Base-by-base conservation (phyloP, 202 grass and related monocot genomes). In the Sporobolus alterniflorus region DNA sequence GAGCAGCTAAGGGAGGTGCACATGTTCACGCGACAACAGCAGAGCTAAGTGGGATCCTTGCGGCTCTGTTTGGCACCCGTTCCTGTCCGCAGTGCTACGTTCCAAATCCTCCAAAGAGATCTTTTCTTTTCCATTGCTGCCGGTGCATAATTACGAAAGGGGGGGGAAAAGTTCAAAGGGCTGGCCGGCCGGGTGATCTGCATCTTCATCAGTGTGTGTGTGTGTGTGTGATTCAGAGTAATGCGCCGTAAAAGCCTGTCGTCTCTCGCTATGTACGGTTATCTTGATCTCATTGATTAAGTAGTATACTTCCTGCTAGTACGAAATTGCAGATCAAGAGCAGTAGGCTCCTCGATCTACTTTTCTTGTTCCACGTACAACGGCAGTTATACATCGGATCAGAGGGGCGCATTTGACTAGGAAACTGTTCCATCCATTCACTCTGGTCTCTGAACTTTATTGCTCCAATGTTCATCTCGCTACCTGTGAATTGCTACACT, bases 71-170 rank as follows among this genome's bases (percentile, higher is more conserved):
- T 83, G 79, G 84, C 74, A 77, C 55, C 70, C 69, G n/a, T 52
- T 84, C 75, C 88, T 92, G 87, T 90, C 92, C 76, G 82, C 81
- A n/a, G n/a, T n/a, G 30, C 89, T 70, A 81, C 72, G 29, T 28
- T 83, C 83, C 73, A 89, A 91, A 89, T 28, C 62, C 71, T 63
- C 61, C 9, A n/a, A 11, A 30, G 6, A 39, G 36, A 39, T 39
- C n/a, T n/a, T n/a, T n/a, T n/a, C n/a, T n/a, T n/a, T n/a, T n/a
- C n/a, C n/a, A n/a, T n/a, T n/a, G n/a, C 63, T 68, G 80, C 69
- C 31, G 49, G 6, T 73, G 17, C 17, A 12, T 48, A 22, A 56
- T n/a, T n/a, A n/a, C n/a, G n/a, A n/a, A n/a, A n/a, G n/a, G n/a
- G n/a, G n/a, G n/a, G n/a, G n/a, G n/a, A n/a, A n/a, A n/a, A n/a